phyloP scores from a whole-genome alignment of 352 stramenopile genomes.

The Phytopythium kandeliae region DNA sequence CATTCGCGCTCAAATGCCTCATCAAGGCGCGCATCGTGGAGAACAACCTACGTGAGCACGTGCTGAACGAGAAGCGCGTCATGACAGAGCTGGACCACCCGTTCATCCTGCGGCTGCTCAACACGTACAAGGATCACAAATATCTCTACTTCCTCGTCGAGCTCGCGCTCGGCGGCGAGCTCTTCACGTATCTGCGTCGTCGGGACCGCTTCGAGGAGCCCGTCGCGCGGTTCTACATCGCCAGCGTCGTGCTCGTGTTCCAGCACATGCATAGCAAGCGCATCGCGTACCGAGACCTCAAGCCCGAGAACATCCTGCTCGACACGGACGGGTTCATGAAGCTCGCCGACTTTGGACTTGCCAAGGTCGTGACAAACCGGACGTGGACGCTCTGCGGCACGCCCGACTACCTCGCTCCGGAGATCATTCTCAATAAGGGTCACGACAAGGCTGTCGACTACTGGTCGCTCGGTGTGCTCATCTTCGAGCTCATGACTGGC shows the following conservation, averaged over 20 bases:
- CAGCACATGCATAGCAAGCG: slow-evolving; percentile 87
- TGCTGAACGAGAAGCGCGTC: slow-evolving; percentile 89
- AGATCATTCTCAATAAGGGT: slow-evolving; percentile 91
- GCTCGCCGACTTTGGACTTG: slow-evolving; percentile 89
- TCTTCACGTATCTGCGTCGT: slow-evolving; percentile 89
- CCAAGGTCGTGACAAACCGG: slow-evolving; percentile 81
- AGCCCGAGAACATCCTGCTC: slow-evolving; percentile 88
- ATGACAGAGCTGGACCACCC: slow-evolving; percentile 87
- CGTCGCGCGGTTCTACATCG: slow-evolving; percentile 83
- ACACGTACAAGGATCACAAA: slow-evolving; percentile 87
- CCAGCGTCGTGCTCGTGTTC: slow-evolving; percentile 88
- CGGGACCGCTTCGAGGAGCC: slow-evolving; percentile 69
- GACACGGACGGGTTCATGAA: slow-evolving; percentile 87
- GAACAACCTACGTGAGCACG: slow-evolving; percentile 89
- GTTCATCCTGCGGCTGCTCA: slow-evolving; percentile 90
- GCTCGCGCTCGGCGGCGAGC: slow-evolving; percentile 86
- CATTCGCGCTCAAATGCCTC: slow-evolving; percentile 91
- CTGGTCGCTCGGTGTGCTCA: slow-evolving; percentile 87
- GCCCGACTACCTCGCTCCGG: slow-evolving; percentile 89
- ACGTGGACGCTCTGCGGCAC: slow-evolving; percentile 92
- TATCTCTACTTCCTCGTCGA: slow-evolving; percentile 92
- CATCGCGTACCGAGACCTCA: slow-evolving; percentile 90
- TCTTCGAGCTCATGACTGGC: slow-evolving; percentile 87
- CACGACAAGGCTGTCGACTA: slow-evolving; percentile 90
- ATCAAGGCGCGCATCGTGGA: slow-evolving; percentile 90